Conservation (phyloP, 108 stramenopile genomes). For the Cyclotella kingstonii region DNA sequence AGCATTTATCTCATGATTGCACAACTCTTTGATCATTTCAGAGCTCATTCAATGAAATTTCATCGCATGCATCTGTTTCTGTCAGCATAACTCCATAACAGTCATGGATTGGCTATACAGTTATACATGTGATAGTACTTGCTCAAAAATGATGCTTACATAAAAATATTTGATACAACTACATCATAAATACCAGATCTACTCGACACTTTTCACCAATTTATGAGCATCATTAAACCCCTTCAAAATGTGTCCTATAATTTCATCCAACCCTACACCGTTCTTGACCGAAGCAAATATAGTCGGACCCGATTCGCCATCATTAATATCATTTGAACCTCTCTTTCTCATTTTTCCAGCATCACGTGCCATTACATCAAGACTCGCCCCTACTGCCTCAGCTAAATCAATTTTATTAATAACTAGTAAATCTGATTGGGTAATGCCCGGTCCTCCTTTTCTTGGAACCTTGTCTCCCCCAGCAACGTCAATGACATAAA, state of each 20-base stretch:
- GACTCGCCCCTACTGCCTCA: conserved; percentile 93
- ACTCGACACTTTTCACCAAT: conserved; percentile 16
- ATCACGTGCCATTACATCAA: conserved; percentile 94
- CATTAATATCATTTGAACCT: conserved; percentile 1
- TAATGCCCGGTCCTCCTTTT: conserved; percentile 98
- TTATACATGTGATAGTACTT: no score
- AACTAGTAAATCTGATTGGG: conserved; percentile 92
- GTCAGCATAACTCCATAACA: no score
- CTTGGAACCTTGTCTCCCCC: conserved; percentile 98
- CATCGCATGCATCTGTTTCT: no score
- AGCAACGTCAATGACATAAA: conserved; percentile 99
- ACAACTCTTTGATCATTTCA: no score
- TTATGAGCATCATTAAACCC: conserved; percentile 41
- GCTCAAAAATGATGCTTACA: no score
- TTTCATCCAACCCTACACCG: conserved; percentile 71
- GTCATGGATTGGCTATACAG: no score
- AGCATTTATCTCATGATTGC: no score
- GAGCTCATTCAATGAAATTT: no score
- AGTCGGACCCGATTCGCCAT: conserved; percentile 69
- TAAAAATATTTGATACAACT: no score
- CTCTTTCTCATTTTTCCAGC: conserved; percentile 82
- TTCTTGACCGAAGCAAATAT: conserved; percentile 93
- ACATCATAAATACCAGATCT: conserved; percentile 1
- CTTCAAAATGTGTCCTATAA: conserved; percentile 62
- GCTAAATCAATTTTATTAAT: conserved; percentile 99